A percentile compares a stretch with the other conserved stretches of the same genome.
phyloP scores from a whole-genome alignment of 2,329 filamentous ascomycete genomes.

The Fusarium beomiforme region DNA sequence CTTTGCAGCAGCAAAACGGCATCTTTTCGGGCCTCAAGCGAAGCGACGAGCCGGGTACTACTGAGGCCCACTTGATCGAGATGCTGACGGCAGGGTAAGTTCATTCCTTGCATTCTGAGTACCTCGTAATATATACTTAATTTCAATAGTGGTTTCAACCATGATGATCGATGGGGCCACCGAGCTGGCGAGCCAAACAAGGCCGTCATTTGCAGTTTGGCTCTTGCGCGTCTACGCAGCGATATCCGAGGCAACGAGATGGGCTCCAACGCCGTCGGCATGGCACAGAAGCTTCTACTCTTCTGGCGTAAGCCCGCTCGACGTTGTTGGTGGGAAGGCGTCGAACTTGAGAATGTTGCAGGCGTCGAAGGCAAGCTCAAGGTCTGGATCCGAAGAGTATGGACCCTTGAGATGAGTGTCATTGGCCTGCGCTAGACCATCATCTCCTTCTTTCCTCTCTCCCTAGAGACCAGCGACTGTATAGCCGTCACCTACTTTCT shows the following conservation, averaged over 20 bases:
- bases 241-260: constrained; percentile 85
- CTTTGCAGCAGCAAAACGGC: constrained; percentile 87
- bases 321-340: constrained; percentile 98
- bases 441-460: neutral
- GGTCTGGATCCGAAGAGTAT: constrained; percentile 97
- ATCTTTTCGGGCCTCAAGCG: constrained; percentile 96
- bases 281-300: constrained; percentile 96
- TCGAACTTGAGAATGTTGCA: constrained; percentile 88
- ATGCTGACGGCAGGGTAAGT: constrained; percentile 98
- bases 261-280: constrained; percentile 85
- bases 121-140: neutral
- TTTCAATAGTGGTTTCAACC: constrained; percentile 87
- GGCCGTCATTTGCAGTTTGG: constrained; percentile 96
- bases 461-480: constrained; percentile 17
- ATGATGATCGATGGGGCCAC: constrained; percentile 95
- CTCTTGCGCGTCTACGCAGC: constrained; percentile 89
- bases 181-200: constrained; percentile 98
- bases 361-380: constrained; percentile 93
- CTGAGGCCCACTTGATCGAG: constrained; percentile 97
- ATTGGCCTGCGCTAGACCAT: constrained; percentile 76
- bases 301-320: constrained; percentile 98
- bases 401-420: constrained; percentile 98
- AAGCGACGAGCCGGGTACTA: constrained; percentile 95
- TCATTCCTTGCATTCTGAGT: neutral
- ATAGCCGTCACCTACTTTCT: constrained; percentile 24